A percentile compares a stretch with the other conserved stretches of the same genome.
Conservation (phyloP, 1,284 basidiomycete species). For the Ustilago crameri region DNA sequence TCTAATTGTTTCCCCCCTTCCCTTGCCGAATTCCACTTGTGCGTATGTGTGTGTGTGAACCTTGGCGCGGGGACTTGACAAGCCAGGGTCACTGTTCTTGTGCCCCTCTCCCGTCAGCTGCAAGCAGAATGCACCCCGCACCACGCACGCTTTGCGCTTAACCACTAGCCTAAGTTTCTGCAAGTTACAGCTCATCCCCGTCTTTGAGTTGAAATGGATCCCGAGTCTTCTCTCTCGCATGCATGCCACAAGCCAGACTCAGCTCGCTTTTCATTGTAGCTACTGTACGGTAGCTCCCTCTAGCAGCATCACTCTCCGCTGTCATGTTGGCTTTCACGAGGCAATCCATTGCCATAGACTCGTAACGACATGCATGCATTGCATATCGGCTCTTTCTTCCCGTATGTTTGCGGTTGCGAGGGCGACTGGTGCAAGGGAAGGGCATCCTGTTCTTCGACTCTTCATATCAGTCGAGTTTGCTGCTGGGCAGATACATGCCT, state of each 20-base stretch:
- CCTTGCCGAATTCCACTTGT: neutral
- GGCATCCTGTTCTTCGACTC: no score
- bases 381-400: constrained; percentile 9
- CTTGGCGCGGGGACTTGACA: neutral
- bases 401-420: neutral
- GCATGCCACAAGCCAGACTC: constrained; percentile 25
- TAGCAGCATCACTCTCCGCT: no score
- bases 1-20: neutral
- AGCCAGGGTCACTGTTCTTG: constrained; percentile 1
- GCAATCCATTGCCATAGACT: constrained; percentile 2
- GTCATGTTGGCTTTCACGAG: constrained; percentile 16
- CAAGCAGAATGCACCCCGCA: constrained; percentile 15
- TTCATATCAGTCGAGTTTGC: no score
- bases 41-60: no score
- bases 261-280: no score
- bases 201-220: no score
- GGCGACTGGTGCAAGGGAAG: no score
- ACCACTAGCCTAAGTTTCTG: neutral
- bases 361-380: neutral
- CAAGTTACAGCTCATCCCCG: neutral
- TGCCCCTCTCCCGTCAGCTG: neutral
- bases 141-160: constrained; percentile 6
- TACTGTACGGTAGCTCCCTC: no score
- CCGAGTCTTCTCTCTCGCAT: constrained; percentile 2
- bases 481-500: no score